Evolutionary conservation across 164 flowering plant genomes (phyloP).

Genomic region (Macadamia tetraphylla): DNA sequence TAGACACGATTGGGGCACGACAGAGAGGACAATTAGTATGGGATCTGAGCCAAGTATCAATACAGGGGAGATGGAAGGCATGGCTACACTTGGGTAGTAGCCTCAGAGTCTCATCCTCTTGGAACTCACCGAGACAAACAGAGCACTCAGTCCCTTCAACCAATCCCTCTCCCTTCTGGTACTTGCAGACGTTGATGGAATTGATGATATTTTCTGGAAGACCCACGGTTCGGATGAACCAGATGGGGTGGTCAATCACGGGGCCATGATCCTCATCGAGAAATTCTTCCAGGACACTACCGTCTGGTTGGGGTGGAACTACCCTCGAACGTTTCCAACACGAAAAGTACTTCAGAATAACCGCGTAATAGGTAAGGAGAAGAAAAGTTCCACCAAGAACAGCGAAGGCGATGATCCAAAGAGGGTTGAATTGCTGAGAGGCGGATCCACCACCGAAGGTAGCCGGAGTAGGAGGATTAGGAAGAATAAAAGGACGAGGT

Average conservation of each 20-base stretch:
- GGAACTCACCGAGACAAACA: conserved; percentile 39
- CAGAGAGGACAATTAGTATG: conserved; percentile 67
- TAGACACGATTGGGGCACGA: conserved; percentile 38
- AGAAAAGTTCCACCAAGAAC: conserved; percentile 30
- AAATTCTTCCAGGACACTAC: conserved; percentile 15
- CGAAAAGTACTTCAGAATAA: conserved; percentile 24
- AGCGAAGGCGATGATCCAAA: conserved; percentile 22
- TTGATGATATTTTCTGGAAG: conserved; percentile 37
- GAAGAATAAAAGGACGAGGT: too few species aligned
- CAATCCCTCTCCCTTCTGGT: conserved; percentile 36
- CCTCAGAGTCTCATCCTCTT: conserved; percentile 34
- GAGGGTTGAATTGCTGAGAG: conserved; percentile 14
- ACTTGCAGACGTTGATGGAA: conserved; percentile 34
- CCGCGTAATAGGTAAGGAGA: conserved; percentile 27
- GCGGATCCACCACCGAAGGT: too few species aligned
- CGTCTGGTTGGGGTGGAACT: background rate
- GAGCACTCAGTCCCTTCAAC: conserved; percentile 55
- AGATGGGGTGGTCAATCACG: conserved; percentile 36
- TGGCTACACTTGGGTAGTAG: conserved; percentile 45
- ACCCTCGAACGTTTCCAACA: conserved; percentile 10
- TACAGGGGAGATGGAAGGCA: conserved; percentile 47
- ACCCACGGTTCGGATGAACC: conserved; percentile 45
- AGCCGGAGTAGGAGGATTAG: too few species aligned
- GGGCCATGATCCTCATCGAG: conserved; percentile 24
- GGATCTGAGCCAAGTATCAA: conserved; percentile 46